Evolutionary conservation across 2,329 filamentous ascomycete genomes (phyloP), one percentile per base, ranked within the genome.

Genomic region (Calonectria naviculata): DNA sequence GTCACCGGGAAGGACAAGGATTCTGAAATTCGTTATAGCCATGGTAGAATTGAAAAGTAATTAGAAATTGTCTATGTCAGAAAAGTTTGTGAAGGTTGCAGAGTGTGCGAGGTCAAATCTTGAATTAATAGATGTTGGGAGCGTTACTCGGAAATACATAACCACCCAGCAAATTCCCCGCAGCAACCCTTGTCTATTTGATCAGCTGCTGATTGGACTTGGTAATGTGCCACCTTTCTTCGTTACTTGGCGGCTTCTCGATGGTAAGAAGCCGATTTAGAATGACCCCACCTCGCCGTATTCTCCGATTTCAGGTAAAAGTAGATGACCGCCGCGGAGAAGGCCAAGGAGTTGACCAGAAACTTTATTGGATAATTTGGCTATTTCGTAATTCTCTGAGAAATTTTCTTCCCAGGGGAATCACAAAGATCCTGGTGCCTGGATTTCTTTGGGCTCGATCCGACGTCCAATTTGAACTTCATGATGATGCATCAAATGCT

Each of bases 1-100:
- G 73, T 87, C 85, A 42, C 85, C 85, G 0, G 84, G 82, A 1
- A 87, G 81, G 54, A 87, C 78, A n/a, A 87, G 80, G 63, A 87
- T 82, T 6, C 70, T 72, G 28, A 80, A 78, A 15, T 67, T 76
- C 21, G 73, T 63, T 24, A 36, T 28, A 17, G 68, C 21, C 65
- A 71, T 73, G 12, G n/a, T 64, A 46, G n/a, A 8, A 8, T 12
- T 26, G 34, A 0, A 6, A 9, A 26, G 8, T 38, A 9, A 26
- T 38, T 38, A 36, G 7, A 21, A 24, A 2, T 31, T 17, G 21
- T 17, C 12, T 58, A 24, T 58, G 8, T 58, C 21, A 58, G 38
- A 58, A 24, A 26, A 26, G 52, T 10, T 58, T 58, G 29, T 36
- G 2, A 15, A 26, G 19, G 52, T 58, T 58, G 31, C 52, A 24